A percentile compares a stretch with the other conserved stretches of the same genome.
Conservation (phyloP, 257 asterid species). For the Solanum medicagineum region DNA sequence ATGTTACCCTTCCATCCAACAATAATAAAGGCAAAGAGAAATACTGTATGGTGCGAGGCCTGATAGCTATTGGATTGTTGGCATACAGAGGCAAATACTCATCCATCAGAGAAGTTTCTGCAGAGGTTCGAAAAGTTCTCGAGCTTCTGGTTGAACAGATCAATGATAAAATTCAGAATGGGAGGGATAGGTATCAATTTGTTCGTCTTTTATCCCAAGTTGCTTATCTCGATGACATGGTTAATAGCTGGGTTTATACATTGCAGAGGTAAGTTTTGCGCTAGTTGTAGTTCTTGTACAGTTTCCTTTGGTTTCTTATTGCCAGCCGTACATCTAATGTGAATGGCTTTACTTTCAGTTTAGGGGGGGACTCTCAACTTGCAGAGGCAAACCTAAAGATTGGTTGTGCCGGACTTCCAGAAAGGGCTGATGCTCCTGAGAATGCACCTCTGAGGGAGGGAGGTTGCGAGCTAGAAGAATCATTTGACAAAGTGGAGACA, state of each 20-base stretch:
- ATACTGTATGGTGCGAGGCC: slow-evolving; percentile 61
- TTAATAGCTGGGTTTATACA: slow-evolving; percentile 65
- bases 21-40: slow-evolving; percentile 35
- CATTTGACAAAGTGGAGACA: slow-evolving; percentile 13
- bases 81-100: slow-evolving; percentile 78
- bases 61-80: slow-evolving; percentile 81
- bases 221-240: slow-evolving; percentile 90
- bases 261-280: slow-evolving; percentile 51
- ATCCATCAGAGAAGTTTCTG: slow-evolving; percentile 56
- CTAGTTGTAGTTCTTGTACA: background rate
- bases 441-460: slow-evolving; percentile 20
- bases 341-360: slow-evolving; percentile 33
- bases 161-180: slow-evolving; percentile 66
- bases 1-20: slow-evolving; percentile 23
- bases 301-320: background rate
- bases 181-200: slow-evolving; percentile 61
- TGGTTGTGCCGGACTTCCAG: slow-evolving; percentile 7
- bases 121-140: slow-evolving; percentile 66
- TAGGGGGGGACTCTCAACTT: slow-evolving; percentile 46
- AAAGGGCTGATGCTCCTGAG: slow-evolving; percentile 5
- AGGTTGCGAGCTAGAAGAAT: slow-evolving; percentile 11
- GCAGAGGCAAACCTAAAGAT: slow-evolving; percentile 22
- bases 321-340: slow-evolving; percentile 4
- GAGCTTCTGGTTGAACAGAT: slow-evolving; percentile 53
- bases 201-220: slow-evolving; percentile 73